Percentiles rank a stretch among this genome's conserved stretches.
phyloP scores from a whole-genome alignment of 2,329 filamentous ascomycete genomes.

The Diaporthe aspalathi region DNA sequence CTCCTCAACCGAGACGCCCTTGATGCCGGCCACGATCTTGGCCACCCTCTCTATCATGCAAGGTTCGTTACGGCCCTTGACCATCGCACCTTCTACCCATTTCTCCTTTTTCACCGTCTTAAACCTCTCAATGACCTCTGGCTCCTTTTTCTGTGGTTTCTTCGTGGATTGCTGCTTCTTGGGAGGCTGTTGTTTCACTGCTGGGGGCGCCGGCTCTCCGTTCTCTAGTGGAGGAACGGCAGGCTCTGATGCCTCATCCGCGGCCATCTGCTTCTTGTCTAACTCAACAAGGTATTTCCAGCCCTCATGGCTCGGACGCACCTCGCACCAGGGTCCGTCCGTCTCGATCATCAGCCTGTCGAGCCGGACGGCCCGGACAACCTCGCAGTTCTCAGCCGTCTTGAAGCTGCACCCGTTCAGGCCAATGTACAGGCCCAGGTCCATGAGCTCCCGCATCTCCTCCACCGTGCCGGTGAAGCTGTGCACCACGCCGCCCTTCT shows the following conservation, averaged over 20 bases:
- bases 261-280: slow-evolving; percentile 44
- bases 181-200: slow-evolving; percentile 4
- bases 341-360: slow-evolving; percentile 93
- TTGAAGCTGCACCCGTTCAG: slow-evolving; percentile 98
- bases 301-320: slow-evolving; percentile 87
- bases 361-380: slow-evolving; percentile 82
- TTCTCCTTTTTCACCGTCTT: slow-evolving; percentile 96
- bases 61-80: slow-evolving; percentile 96
- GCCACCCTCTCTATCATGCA: slow-evolving; percentile 88
- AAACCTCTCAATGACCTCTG: slow-evolving; percentile 77
- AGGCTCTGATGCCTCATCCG: slow-evolving; percentile 35
- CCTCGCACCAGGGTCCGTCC: slow-evolving; percentile 97
- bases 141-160: slow-evolving; percentile 69
- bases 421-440: slow-evolving; percentile 88
- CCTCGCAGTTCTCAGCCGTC: slow-evolving; percentile 88
- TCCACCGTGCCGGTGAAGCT: slow-evolving; percentile 90
- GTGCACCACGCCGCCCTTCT: slow-evolving; percentile 87
- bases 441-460: slow-evolving; percentile 85
- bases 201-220: slow-evolving; percentile 30
- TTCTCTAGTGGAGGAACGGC: slow-evolving; percentile 5
- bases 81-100: slow-evolving; percentile 86
- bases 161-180: slow-evolving; percentile 49
- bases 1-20: slow-evolving; percentile 81
- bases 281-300: slow-evolving; percentile 72
- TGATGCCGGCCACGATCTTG: slow-evolving; percentile 88